Evolutionary conservation across 176 grass and related monocot species (phyloP).

Genomic region (Aegilops sharonensis): DNA sequence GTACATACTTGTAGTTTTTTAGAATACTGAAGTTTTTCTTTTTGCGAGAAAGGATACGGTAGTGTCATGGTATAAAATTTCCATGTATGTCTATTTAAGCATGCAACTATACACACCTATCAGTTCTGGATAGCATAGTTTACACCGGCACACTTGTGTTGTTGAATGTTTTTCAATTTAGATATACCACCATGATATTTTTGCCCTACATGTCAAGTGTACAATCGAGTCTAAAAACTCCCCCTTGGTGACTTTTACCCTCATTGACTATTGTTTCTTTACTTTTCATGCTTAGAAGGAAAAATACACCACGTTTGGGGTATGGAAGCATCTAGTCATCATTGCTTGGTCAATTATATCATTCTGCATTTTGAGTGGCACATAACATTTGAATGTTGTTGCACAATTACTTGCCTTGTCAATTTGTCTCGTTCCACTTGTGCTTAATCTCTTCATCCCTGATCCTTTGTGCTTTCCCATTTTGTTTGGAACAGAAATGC

Average conservation of each 20-base stretch:
- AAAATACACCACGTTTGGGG: background rate
- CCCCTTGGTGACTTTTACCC: background rate
- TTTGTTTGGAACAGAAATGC: background rate
- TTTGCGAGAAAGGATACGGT: too few relatives aligned
- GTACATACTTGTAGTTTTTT: too few relatives aligned
- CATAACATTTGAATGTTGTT: background rate
- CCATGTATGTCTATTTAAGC: too few relatives aligned
- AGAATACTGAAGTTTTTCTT: too few relatives aligned
- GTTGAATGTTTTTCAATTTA: too few relatives aligned
- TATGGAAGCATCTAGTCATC: background rate
- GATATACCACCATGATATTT: background rate
- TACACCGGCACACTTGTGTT: too few relatives aligned
- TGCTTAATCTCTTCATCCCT: background rate
- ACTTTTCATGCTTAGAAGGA: background rate
- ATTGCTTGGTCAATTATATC: background rate
- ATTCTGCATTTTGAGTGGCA: background rate
- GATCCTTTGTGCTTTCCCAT: background rate
- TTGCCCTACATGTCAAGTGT: background rate
- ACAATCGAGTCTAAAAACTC: background rate
- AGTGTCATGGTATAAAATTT: too few relatives aligned
- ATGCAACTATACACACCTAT: too few relatives aligned
- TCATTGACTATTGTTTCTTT: background rate
- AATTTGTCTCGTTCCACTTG: background rate
- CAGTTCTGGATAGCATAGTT: too few relatives aligned
- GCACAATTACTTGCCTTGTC: background rate